These are phyloP conservation scores for Debaryomycetaceae sp. DNA, from an alignment of 1,139 yeast species.

Conservation along the genomic window DNA sequence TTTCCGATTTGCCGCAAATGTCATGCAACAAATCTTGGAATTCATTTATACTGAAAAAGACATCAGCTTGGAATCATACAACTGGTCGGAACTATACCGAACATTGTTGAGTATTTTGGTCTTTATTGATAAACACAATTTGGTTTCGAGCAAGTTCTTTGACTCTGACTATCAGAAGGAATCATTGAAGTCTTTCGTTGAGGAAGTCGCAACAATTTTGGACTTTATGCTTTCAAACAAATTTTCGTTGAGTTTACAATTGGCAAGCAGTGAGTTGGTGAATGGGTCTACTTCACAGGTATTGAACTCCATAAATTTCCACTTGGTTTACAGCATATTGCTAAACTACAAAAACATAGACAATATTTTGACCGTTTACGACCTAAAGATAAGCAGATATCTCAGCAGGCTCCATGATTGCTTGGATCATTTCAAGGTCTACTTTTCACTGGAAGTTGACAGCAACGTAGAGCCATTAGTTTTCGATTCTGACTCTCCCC, in stretches of 20 bases:
- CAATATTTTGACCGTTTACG: constrained; percentile 14
- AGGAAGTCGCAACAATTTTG: constrained; percentile 25
- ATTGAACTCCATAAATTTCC: constrained; percentile 18
- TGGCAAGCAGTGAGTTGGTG: constrained; percentile 1
- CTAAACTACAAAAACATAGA: constrained; percentile 25
- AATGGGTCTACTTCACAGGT: constrained; percentile 9
- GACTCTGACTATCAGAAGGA: constrained; percentile 9
- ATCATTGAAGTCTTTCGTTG: constrained; percentile 17
- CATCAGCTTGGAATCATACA: constrained; percentile 14
- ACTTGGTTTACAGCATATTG: constrained; percentile 29
- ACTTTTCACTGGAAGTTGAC: constrained; percentile 14
- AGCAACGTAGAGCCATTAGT: constrained; percentile 12
- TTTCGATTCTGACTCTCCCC: constrained; percentile 30
- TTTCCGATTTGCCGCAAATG: constrained; percentile 23
- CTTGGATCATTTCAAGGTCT: constrained; percentile 16
- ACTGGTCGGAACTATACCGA: constrained; percentile 29
- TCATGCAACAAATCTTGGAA: constrained; percentile 19
- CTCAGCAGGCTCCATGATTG: constrained; percentile 18
- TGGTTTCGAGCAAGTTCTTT: constrained; percentile 15
- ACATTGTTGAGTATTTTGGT: constrained; percentile 23
- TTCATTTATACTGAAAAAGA: constrained; percentile 5
- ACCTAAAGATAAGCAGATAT: constrained; percentile 4
- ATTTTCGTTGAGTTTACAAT: constrained; percentile 7
- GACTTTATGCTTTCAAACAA: constrained; percentile 14
- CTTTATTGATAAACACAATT: constrained; percentile 22